Evolutionary conservation across 1,284 basidiomycete species (phyloP).

Genomic region (Bjerkandera adusta): DNA sequence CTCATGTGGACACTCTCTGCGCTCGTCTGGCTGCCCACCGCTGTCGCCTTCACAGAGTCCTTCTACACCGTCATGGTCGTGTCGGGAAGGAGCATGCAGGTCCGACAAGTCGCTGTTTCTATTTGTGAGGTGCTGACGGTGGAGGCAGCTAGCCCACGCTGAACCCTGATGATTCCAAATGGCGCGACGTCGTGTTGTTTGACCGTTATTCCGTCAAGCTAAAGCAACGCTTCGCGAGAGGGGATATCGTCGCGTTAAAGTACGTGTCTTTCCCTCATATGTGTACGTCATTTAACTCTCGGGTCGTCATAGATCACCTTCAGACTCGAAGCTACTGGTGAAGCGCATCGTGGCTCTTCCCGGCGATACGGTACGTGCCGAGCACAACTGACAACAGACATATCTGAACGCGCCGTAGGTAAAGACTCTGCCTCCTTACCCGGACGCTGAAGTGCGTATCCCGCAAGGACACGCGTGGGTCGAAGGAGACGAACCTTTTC

Average conservation of each 20-base stretch:
- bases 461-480: not conserved
- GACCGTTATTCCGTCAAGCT: conserved; percentile 47
- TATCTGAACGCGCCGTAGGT: conserved; percentile 32
- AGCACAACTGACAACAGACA: not conserved
- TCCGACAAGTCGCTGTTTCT: conserved; percentile 26
- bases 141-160: conserved; percentile 63
- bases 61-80: conserved; percentile 55
- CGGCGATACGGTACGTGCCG: conserved; percentile 47
- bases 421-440: conserved; percentile 49
- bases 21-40: conserved; percentile 60
- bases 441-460: not conserved
- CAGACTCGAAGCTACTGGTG: conserved; percentile 50
- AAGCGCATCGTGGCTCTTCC: conserved; percentile 68
- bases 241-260: conserved; percentile 68
- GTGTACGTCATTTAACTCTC: not conserved
- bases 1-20: conserved; percentile 25
- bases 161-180: conserved; percentile 65
- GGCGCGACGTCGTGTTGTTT: conserved; percentile 64
- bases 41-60: conserved; percentile 47
- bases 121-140: conserved; percentile 13
- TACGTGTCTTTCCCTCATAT: conserved; percentile 25
- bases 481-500: conserved; percentile 2
- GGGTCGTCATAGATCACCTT: conserved; percentile 51
- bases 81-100: conserved; percentile 76
- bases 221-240: conserved; percentile 40